These are phyloP conservation scores for Diaporthe australafricana DNA, from an alignment of 2,329 filamentous ascomycete genomes.

Conservation along the genomic window DNA sequence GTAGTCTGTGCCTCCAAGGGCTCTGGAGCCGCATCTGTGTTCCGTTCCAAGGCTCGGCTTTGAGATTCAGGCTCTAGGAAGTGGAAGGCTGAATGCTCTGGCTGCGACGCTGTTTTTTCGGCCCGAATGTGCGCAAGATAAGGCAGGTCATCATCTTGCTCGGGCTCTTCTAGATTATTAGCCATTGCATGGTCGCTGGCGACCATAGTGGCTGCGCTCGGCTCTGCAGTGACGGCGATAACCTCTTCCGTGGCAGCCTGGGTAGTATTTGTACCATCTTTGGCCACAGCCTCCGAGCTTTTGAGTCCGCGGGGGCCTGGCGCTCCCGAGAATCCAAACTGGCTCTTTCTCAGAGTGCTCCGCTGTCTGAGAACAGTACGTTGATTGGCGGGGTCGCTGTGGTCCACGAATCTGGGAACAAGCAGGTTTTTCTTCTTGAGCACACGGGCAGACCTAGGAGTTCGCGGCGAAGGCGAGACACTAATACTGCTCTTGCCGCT, in stretches of 20 bases:
- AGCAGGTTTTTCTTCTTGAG: constrained; percentile 20
- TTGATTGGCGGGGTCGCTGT: constrained; percentile 17
- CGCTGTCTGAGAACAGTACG: constrained; percentile 35
- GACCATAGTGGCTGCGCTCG: background rate
- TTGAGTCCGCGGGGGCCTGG: constrained; percentile 32
- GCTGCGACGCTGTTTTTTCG: constrained; percentile 3
- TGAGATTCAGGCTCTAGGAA: background rate
- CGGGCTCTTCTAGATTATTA: background rate
- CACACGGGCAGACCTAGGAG: background rate
- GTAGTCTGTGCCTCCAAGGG: background rate
- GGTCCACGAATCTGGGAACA: background rate
- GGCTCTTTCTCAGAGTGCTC: constrained; percentile 10
- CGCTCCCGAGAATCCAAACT: constrained; percentile 9
- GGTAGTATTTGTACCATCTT: constrained; percentile 25
- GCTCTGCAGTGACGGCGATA: background rate
- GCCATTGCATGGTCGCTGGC: background rate
- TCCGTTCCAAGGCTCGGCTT: background rate
- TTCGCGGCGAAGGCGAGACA: constrained; percentile 6
- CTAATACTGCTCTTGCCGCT: constrained; percentile 11
- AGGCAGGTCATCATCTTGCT: constrained; percentile 32
- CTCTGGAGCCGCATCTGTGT: background rate
- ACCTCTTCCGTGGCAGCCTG: background rate
- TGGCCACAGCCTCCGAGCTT: constrained; percentile 33
- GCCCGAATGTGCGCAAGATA: constrained; percentile 35
- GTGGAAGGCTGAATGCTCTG: background rate